Percentiles rank a stretch among this genome's conserved stretches.
Evolutionary conservation across 768 basidiomycete genomes (phyloP).

Genomic region (Vararia minispora): DNA sequence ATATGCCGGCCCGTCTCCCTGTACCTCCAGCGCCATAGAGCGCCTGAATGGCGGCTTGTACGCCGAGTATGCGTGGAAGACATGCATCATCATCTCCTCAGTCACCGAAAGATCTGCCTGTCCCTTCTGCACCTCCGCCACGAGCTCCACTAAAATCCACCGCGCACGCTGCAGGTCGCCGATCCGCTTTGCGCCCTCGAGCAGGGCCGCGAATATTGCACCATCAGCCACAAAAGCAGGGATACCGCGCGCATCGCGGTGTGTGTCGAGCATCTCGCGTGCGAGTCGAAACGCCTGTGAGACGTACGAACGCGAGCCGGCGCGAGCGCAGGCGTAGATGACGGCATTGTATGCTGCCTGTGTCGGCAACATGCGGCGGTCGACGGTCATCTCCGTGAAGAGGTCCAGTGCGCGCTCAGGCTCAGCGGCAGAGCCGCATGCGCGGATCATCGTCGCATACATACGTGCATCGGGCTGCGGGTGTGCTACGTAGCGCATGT

Average conservation of each 20-base stretch:
- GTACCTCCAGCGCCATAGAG: slow-evolving; percentile 32
- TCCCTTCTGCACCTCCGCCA: slow-evolving; percentile 20
- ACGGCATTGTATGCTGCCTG: slow-evolving; percentile 67
- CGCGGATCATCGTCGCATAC: slow-evolving; percentile 80
- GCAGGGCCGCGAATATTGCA: slow-evolving; percentile 68
- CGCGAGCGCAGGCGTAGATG: slow-evolving; percentile 70
- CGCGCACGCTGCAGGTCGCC: slow-evolving; percentile 76
- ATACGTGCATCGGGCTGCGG: slow-evolving; percentile 60
- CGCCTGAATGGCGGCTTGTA: slow-evolving; percentile 65
- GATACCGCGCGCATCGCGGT: slow-evolving; percentile 53
- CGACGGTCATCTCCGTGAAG: slow-evolving; percentile 85
- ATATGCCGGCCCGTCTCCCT: slow-evolving; percentile 5
- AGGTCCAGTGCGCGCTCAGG: slow-evolving; percentile 90
- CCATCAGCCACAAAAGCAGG: slow-evolving; percentile 48
- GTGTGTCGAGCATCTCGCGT: slow-evolving; percentile 74
- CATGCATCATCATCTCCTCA: slow-evolving; percentile 65
- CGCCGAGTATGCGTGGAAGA: slow-evolving; percentile 82
- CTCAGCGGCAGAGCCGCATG: slow-evolving; percentile 68
- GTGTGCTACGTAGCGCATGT: slow-evolving; percentile 95
- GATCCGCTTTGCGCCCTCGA: slow-evolving; percentile 81
- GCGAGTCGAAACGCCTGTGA: slow-evolving; percentile 78
- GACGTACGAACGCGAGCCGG: slow-evolving; percentile 51
- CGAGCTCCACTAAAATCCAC: slow-evolving; percentile 87
- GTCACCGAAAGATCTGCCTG: slow-evolving; percentile 32
- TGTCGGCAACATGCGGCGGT: slow-evolving; percentile 52